Conservation (phyloP, 139 green algal species). For the Picochlorum sp. region DNA sequence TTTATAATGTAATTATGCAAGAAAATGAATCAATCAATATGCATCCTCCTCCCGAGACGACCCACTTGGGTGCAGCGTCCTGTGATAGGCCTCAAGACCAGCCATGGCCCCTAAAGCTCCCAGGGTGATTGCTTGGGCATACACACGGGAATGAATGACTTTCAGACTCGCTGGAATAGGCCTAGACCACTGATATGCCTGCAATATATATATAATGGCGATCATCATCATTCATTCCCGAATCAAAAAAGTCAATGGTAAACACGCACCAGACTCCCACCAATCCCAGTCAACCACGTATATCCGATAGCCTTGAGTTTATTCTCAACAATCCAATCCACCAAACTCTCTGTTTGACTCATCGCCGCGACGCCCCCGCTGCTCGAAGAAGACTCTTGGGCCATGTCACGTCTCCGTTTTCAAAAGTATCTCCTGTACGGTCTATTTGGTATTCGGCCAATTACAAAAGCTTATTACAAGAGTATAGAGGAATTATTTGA, state of each 20-base stretch:
- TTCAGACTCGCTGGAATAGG: conserved; percentile 38
- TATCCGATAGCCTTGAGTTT: conserved; percentile 15
- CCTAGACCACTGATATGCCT: conserved; percentile 42
- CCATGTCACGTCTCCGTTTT: no score
- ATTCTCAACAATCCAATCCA: conserved; percentile 16
- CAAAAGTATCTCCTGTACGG: no score
- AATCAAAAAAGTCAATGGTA: background rate
- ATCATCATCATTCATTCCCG: background rate
- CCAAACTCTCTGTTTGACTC: background rate
- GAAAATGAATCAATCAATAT: conserved; percentile 1
- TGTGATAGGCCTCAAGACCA: conserved; percentile 21
- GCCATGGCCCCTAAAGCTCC: conserved; percentile 29
- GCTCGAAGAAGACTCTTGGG: no score
- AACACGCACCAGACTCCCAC: conserved; percentile 20
- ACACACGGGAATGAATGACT: conserved; percentile 41
- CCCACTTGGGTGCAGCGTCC: background rate
- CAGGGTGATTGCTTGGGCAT: conserved; percentile 41
- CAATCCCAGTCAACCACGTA: conserved; percentile 19
- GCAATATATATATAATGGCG: background rate
- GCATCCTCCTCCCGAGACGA: conserved; percentile 7
- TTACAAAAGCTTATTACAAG: no score
- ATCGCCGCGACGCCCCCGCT: no score
- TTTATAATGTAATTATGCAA: conserved; percentile 42
- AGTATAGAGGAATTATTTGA: no score
- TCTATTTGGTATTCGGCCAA: no score